A percentile compares a stretch with the other conserved stretches of the same genome.
phyloP scores from a whole-genome alignment of 2,329 filamentous ascomycete genomes.

The Ophiognomonia clavigignenti-juglandacearum region DNA sequence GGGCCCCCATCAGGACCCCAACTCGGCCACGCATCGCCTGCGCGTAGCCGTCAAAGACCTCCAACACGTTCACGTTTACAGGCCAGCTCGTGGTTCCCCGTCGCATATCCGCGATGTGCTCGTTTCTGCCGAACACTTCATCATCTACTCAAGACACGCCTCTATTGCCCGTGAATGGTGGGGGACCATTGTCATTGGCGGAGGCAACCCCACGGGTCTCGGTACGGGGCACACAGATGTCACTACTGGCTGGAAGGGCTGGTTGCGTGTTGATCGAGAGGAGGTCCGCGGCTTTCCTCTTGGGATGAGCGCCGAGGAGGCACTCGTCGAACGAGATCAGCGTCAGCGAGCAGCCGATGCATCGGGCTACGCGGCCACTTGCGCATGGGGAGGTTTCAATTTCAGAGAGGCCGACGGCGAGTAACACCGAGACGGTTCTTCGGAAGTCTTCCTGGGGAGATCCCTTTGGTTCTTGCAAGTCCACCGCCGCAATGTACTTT shows the following conservation, averaged over 20 bases:
- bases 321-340: conserved; percentile 33
- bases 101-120: conserved; percentile 28
- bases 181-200: conserved; percentile 52
- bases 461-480: too few species aligned
- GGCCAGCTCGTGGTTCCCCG: conserved; percentile 28
- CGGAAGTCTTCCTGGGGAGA: too few species aligned
- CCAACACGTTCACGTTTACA: conserved; percentile 46
- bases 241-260: conserved; percentile 40
- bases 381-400: conserved; percentile 44
- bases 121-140: conserved; percentile 37
- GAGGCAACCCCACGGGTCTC: conserved; percentile 24
- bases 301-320: conserved; percentile 39
- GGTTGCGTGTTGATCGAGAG: conserved; percentile 46
- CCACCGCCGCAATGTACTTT: too few species aligned
- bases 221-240: conserved; percentile 18
- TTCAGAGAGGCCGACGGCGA: conserved; percentile 27
- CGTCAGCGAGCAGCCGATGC: conserved; percentile 36
- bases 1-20: background rate
- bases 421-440: conserved; percentile 1
- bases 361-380: conserved; percentile 42
- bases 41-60: conserved; percentile 30
- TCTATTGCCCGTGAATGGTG: conserved; percentile 48
- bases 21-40: background rate
- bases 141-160: conserved; percentile 43
- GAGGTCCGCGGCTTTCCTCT: conserved; percentile 33